Evolutionary conservation across 306 rosid species (phyloP), one percentile per base, ranked within the genome.

Genomic region (Alnus rubra): DNA sequence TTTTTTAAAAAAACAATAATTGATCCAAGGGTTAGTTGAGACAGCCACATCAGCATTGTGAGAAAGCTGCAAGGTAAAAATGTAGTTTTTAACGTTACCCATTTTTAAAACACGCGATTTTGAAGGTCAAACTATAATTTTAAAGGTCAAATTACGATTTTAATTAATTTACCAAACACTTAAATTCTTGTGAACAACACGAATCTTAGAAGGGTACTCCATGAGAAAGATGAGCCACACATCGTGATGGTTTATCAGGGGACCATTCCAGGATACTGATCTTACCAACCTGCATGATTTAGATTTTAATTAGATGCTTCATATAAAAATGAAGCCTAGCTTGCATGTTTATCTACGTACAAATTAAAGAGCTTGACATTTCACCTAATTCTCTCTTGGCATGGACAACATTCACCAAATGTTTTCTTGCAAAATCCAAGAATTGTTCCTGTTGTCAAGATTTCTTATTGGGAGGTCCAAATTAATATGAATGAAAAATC

Each of bases 271-370:
- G 9, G 39, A 75, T 71, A 15, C 31, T 58, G 76, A 67, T 81
- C 84, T 82, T 54, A 73, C 84, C 75, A 72, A 81, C 60, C 79
- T 23, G 74, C 42, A 55, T 69, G 85, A 84, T 82, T 76, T 80
- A 69, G 28, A 23, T 23, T 23, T 23, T 23, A 23, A 23, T 23
- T 23, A 23, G 87, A 86, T 74, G 80, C 59, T 75, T 79, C 84
- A 76, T 49, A 23, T 23, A 23, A 70, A 78, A 72, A 73, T 81
- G 48, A 74, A 71, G 73, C 84, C 63, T 70, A 74, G 45, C 78
- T 70, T 76, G 45, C 78, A 51, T 28, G 50, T 67, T 79, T 76
- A 69, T 45, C 54, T 71, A 18, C 75, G 28, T 23, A 23, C 28
- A 23, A 23, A 23, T 23, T 23, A 35, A 39, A 35, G 49, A 47